Evolutionary conservation across 495 filamentous ascomycete species (phyloP).

Genomic region (Melanomma pulvis-pyrius): DNA sequence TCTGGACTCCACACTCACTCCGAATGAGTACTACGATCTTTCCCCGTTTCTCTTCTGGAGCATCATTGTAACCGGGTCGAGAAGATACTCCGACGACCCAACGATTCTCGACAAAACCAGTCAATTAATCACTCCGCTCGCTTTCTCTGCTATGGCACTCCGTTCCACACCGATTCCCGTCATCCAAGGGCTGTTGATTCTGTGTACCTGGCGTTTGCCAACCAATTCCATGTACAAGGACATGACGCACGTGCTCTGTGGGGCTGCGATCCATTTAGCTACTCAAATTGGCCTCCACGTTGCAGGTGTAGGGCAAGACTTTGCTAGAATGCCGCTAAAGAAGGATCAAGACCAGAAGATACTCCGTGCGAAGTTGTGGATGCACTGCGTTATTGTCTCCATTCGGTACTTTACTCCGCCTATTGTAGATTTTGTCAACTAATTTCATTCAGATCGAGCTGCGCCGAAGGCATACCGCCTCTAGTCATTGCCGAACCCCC

Average conservation of each 20-base stretch:
- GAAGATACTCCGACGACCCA: slow-evolving; percentile 51
- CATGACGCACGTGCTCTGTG: slow-evolving; percentile 31
- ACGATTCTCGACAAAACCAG: slow-evolving; percentile 49
- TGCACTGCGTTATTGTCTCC: slow-evolving; percentile 27
- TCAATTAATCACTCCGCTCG: slow-evolving; percentile 51
- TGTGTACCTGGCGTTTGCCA: slow-evolving; percentile 57
- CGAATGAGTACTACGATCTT: slow-evolving; percentile 51
- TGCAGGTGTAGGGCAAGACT: slow-evolving; percentile 31
- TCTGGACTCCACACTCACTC: slow-evolving; percentile 46
- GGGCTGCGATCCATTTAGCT: slow-evolving; percentile 31
- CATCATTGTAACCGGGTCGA: slow-evolving; percentile 40
- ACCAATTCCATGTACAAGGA: slow-evolving; percentile 51
- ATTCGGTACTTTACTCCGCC: slow-evolving; percentile 11
- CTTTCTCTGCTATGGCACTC: slow-evolving; percentile 48
- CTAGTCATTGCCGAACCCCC: slow-evolving; percentile 24
- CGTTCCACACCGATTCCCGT: slow-evolving; percentile 50
- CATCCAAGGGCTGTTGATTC: slow-evolving; percentile 53
- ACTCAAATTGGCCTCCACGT: slow-evolving; percentile 34
- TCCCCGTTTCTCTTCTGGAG: slow-evolving; percentile 58
- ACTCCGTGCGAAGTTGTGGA: slow-evolving; percentile 30
- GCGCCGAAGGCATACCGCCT: slow-evolving; percentile 29
- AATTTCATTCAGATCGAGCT: slow-evolving; percentile 17
- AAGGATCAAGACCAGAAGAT: slow-evolving; percentile 25
- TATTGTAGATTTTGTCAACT: background rate
- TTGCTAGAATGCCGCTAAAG: slow-evolving; percentile 23